These are phyloP conservation scores for Lasiodiplodia hormozganensis DNA, from an alignment of 2,329 filamentous ascomycete species.

Conservation along the genomic window DNA sequence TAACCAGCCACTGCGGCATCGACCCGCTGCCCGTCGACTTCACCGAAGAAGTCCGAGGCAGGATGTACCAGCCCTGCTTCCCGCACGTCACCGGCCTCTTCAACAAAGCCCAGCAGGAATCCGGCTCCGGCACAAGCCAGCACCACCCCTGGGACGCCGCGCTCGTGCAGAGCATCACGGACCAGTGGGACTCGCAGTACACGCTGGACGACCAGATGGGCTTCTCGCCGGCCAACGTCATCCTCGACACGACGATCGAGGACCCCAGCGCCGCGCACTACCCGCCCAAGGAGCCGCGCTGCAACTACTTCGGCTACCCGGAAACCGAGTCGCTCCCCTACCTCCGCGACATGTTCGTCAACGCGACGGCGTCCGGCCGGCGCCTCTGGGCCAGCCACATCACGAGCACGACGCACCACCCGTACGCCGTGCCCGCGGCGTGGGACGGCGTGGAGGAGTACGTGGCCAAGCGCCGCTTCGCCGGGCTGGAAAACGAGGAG, in stretches of 20 bases:
- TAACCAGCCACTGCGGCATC: conserved; percentile 50
- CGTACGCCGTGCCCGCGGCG: conserved; percentile 47
- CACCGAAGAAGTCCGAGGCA: conserved; percentile 44
- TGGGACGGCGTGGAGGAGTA: conserved; percentile 28
- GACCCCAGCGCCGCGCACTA: conserved; percentile 41
- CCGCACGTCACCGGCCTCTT: conserved; percentile 48
- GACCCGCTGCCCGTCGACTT: conserved; percentile 50
- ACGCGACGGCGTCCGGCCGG: conserved; percentile 41
- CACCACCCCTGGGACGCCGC: conserved; percentile 30
- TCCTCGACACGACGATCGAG: conserved; percentile 32
- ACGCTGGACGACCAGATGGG: conserved; percentile 47
- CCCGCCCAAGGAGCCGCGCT: conserved; percentile 37
- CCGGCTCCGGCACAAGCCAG: no score
- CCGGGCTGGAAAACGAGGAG: conserved; percentile 2
- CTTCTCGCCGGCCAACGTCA: conserved; percentile 33
- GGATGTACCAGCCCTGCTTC: conserved; percentile 51
- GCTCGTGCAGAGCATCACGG: conserved; percentile 48
- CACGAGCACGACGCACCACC: conserved; percentile 52
- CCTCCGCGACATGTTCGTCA: conserved; percentile 43
- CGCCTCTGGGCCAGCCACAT: conserved; percentile 47
- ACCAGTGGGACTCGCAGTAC: conserved; percentile 48
- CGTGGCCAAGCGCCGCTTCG: neutral
- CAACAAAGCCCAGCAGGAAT: conserved; percentile 35
- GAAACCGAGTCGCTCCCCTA: conserved; percentile 52
- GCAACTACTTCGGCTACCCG: conserved; percentile 55